These are phyloP conservation scores for Geosmithia flava DNA, from an alignment of 2,329 filamentous ascomycete species.

Conservation along the genomic window DNA sequence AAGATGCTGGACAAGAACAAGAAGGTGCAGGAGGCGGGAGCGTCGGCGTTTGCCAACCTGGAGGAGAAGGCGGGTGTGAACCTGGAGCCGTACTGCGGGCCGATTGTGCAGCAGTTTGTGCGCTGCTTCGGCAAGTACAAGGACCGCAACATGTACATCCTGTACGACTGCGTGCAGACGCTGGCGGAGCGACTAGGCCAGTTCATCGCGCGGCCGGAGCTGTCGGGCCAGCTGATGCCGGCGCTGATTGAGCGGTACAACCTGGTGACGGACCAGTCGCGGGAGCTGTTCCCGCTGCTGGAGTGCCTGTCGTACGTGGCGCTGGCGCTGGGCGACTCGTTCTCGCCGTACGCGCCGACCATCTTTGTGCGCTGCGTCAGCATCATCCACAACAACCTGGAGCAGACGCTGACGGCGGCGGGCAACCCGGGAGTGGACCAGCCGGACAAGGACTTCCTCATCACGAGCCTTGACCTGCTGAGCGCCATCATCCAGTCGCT, in stretches of 20 bases:
- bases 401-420: conserved; percentile 61
- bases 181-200: conserved; percentile 83
- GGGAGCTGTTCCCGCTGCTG: conserved; percentile 88
- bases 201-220: conserved; percentile 64
- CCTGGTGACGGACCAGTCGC: conserved; percentile 74
- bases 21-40: conserved; percentile 91
- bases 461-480: conserved; percentile 86
- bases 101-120: conserved; percentile 87
- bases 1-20: conserved; percentile 98
- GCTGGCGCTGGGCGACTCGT: conserved; percentile 68
- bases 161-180: conserved; percentile 97
- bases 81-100: conserved; percentile 73
- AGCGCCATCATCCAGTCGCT: conserved; percentile 91
- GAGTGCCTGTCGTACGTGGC: conserved; percentile 94
- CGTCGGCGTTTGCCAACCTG: conserved; percentile 89
- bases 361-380: conserved; percentile 82
- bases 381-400: conserved; percentile 84
- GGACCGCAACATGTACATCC: conserved; percentile 96
- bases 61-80: conserved; percentile 83
- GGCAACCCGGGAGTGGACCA: conserved; percentile 58
- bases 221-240: conserved; percentile 85
- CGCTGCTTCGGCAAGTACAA: conserved; percentile 91
- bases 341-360: conserved; percentile 72
- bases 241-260: conserved; percentile 82
- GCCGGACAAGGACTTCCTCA: conserved; percentile 93